A percentile compares a stretch with the other conserved stretches of the same genome.
Conservation (phyloP, 139 green algal genomes). For the Chlamydomonas schloesseri region DNA sequence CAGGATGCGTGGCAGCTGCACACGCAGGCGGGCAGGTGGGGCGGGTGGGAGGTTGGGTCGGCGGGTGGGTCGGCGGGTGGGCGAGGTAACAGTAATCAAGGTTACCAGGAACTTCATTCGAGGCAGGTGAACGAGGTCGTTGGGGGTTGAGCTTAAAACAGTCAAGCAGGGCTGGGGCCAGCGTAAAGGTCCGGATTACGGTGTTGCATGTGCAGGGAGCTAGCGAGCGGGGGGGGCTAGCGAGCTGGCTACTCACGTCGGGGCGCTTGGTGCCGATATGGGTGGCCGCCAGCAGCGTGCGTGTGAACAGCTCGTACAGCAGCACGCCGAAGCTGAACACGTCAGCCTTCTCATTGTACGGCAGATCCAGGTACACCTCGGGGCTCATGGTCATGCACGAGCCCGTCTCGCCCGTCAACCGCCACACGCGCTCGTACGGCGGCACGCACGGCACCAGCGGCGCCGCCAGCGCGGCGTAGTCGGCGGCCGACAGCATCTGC, state of each 20-base stretch:
- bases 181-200: no score
- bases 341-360: slow-evolving; percentile 67
- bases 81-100: no score
- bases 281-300: not conserved
- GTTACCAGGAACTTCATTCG: no score
- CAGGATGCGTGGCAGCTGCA: not conserved
- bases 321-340: slow-evolving; percentile 8
- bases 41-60: not conserved
- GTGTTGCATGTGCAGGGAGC: no score
- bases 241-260: not conserved
- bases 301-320: slow-evolving; percentile 14
- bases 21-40: not conserved
- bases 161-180: no score
- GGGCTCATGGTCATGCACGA: slow-evolving; percentile 71
- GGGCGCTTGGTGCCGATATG: not conserved
- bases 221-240: no score
- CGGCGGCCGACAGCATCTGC: no score
- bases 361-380: slow-evolving; percentile 59
- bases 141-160: no score
- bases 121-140: no score
- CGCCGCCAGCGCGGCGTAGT: not conserved
- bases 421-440: not conserved
- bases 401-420: slow-evolving; percentile 41
- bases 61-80: no score
- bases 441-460: not conserved